phyloP scores from a whole-genome alignment of 371 early-diverging fungal species.

The Lichtheimia hyalospora region DNA sequence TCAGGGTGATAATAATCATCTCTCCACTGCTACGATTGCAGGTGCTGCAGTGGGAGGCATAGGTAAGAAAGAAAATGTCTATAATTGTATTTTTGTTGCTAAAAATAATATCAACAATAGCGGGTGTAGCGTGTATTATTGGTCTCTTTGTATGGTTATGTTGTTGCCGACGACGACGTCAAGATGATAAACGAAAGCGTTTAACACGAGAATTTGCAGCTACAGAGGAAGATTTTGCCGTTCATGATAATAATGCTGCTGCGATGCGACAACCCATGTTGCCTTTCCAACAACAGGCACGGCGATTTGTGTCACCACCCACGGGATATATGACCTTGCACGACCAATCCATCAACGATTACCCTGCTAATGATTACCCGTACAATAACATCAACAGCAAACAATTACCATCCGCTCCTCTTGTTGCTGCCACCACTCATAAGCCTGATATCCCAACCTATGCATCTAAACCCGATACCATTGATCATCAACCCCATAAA shows the following conservation, averaged over 20 bases:
- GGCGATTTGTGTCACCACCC: conserved; percentile 19
- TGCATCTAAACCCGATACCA: neutral
- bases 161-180: conserved; percentile 35
- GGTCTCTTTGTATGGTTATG: conserved; percentile 38
- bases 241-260: conserved; percentile 30
- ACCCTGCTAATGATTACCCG: no score
- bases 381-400: no score
- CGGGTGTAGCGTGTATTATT: conserved; percentile 21
- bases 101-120: neutral
- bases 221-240: conserved; percentile 40
- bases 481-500: no score
- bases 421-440: neutral
- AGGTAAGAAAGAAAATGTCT: conserved; percentile 16
- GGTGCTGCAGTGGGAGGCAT: conserved; percentile 39
- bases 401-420: no score
- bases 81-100: neutral
- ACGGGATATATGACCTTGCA: conserved; percentile 12
- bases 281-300: conserved; percentile 9
- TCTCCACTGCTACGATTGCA: conserved; percentile 28
- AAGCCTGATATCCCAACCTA: conserved; percentile 1
- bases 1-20: neutral
- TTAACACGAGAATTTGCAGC: conserved; percentile 5
- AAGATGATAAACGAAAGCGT: conserved; percentile 11
- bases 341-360: conserved; percentile 2
- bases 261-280: conserved; percentile 14